Evolutionary conservation across 805 yeast species (phyloP), one percentile per base, ranked within the genome.

Genomic region (Alloascoidea africana): DNA sequence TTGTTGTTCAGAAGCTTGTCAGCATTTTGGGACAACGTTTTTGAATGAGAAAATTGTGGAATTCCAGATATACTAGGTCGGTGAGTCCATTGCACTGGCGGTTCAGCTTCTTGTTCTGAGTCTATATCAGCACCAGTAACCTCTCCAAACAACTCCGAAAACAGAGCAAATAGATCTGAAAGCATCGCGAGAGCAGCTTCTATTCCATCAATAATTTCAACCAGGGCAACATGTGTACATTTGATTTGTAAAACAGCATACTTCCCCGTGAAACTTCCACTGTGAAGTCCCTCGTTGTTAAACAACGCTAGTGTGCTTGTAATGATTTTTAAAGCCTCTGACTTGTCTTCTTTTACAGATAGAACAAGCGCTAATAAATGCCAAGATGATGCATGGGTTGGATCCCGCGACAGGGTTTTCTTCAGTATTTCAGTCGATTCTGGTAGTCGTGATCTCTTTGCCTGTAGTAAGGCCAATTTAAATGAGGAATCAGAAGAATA

Each of bases 161-260:
- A 77, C 6, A 78, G 51, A 6, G 62, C 66, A 45, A 85, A 79
- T 5, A 83, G 64, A 34, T 72, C 84, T 2, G 81, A 70, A n/a
- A 86, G 51, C 36, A 65, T 61, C 33, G 76, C 83, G 41, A 83
- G 52, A 0, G 85, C 73, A 33, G 68, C 68, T 18, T 65, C 60
- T 1, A 66, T 55, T 4, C 85, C 89, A 40, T 68, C 63, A 3
- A 70, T 59, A 4, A 71, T 64, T 47, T 80, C 86, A 38, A 73
- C 58, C n/a, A 84, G 59, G 1, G 83, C 73, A 27, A 85, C 58
- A 47, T 79, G 83, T 0, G 94, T 78, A 55, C 81, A 63, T 46
- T 81, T 81, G 51, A 85, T 63, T 50, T 83, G 82, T 8, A 57
- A 32, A 13, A 38, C 76, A 50, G 39, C 75, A 66, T 40, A 67